Evolutionary conservation across 768 basidiomycete genomes (phyloP).

Genomic region (Podaxis sp.): DNA sequence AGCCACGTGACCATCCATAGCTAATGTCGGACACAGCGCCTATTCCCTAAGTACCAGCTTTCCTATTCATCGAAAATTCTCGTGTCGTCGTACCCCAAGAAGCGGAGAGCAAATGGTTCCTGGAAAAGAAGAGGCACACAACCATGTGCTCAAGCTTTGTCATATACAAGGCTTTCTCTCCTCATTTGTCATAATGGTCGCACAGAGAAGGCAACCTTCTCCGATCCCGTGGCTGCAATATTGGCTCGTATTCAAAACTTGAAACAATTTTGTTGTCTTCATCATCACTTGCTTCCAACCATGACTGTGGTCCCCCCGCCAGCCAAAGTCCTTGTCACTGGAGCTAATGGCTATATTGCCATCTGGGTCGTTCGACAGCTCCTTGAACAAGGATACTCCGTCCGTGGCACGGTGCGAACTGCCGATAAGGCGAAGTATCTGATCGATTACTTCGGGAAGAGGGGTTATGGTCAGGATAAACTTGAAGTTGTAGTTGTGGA

Average conservation of each 20-base stretch:
- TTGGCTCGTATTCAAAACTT: no score
- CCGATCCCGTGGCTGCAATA: not conserved
- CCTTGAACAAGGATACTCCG: slow-evolving; percentile 59
- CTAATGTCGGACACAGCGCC: no score
- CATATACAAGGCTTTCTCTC: not conserved
- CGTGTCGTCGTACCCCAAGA: no score
- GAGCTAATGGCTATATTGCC: slow-evolving; percentile 61
- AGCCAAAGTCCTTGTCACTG: slow-evolving; percentile 47
- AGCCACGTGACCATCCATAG: no score
- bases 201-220: not conserved
- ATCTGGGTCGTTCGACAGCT: slow-evolving; percentile 54
- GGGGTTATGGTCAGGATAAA: slow-evolving; percentile 50
- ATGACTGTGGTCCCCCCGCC: slow-evolving; percentile 32
- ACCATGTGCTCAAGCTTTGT: not conserved
- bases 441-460: slow-evolving; percentile 46
- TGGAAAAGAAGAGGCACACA: no score
- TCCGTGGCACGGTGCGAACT: slow-evolving; percentile 68
- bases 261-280: no score
- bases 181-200: not conserved
- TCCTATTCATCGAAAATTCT: no score
- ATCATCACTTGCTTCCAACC: not conserved
- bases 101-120: no score
- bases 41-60: no score
- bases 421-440: slow-evolving; percentile 58
- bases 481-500: slow-evolving; percentile 67